Evolutionary conservation across 2,329 filamentous ascomycete species (phyloP), one percentile per base, ranked within the genome.

Genomic region (Diplodia seriata): DNA sequence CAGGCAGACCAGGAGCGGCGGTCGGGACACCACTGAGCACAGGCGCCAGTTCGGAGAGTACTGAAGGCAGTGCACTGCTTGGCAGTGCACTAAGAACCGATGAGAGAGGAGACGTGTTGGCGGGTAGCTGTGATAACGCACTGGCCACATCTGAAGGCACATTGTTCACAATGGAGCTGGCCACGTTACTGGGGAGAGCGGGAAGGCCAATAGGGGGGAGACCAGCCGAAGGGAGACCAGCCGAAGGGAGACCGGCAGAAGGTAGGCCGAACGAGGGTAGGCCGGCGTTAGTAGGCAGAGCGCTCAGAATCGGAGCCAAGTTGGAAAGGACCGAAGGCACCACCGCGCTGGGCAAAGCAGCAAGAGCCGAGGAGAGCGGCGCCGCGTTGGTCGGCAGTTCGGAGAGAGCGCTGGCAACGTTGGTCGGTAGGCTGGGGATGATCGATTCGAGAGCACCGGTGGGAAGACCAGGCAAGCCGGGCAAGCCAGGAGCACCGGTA

Each of bases 341-440:
- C 43, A n/a, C 18, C 14, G 5, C 18, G 43, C 43, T 47, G 6
- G 43, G 43, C 43, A 47, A n/a, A 20, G 29, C 55, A 8, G 55
- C 33, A 18, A 63, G 43, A 49, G 26, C 43, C 23, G 57, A 43
- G 5, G 57, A n/a, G 18, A 66, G 54, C 20, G 50, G 15, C 11
- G n/a, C 63, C 11, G 36, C 26, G 29, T 67, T 67, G 8, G 63
- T 36, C 4, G 51, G n/a, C 1, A 49, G n/a, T 23, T 56, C 23
- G 9, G 51, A 26, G 1, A 66, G 18, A 4, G 63, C 63, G 12
- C 12, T 54, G 3, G 23, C 49, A 3, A 65, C 15, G 20, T 65
- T 26, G 7, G 47, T 29, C 7, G 62, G 62, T 6, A 65, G 33
- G 5, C 18, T n/a, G 26, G 26, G 26, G 26, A 26, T 26, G 26